Base-by-base conservation (phyloP, 805 yeast genomes). In the Wickerhamomyces xylosicus region DNA sequence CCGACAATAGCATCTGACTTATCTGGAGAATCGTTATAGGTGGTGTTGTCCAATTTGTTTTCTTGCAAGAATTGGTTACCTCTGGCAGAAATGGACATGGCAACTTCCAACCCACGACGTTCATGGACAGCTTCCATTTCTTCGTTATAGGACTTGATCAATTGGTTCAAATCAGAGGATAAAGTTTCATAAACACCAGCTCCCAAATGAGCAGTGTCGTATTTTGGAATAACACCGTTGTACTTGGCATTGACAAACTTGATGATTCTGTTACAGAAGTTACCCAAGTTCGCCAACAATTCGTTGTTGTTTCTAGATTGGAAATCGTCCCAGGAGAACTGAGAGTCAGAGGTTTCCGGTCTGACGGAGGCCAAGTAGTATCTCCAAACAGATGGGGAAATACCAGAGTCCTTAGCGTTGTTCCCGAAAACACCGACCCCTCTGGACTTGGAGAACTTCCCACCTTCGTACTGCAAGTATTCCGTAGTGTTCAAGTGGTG, bases 371-470 rank as follows among this genome's bases (percentile, higher is more conserved):
- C 82, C 59, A 92, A 71, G 63, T 92, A 92, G 64, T 90, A 92
- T 72, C 99, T 79, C 98, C 98, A 92, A 32, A 92, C 97, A 34
- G 95, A 82, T 34, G 97, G 78, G 3, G 94, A 69, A 27, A 92
- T 62, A 31, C 96, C 96, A 29, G 95, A 85, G 29, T 85, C 96
- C 63, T 86, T 77, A 33, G 97, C 99, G 56, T 85, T 89, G 66
- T 90, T 90, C 57, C 99, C 99, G 57, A 92, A 92, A 34, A 92
- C 99, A 63, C 99, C 99, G 45, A 90, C 74, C 50, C 92, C 92
- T 65, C 98, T 79, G n/a, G 95, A 85, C 66, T 92, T 92, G 41
- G 97, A 90, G 68, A 92, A 92, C 63, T 92, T 92, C 48, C 98
- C 98, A 45, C 90, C 94, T 67, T 92, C 99, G 56, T 92, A 92